These are phyloP conservation scores for Lachancea kluyveri DNA, from an alignment of 805 yeast genomes.

Conservation along the genomic window DNA sequence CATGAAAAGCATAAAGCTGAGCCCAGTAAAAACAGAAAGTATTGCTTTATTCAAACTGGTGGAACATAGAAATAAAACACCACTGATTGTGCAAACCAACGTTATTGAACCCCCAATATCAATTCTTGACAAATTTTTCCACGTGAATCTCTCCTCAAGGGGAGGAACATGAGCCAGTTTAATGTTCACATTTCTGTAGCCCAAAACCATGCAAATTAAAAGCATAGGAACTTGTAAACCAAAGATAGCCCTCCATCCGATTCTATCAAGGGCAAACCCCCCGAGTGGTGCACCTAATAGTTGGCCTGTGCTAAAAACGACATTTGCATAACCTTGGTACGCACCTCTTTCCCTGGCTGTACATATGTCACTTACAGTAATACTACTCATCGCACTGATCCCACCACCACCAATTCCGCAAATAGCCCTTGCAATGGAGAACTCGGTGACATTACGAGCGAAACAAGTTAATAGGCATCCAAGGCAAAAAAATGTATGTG, in stretches of 20 bases:
- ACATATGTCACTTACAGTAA: conserved; percentile 70
- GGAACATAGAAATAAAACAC: conserved; percentile 42
- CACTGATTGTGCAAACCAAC: conserved; percentile 48
- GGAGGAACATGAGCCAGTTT: conserved; percentile 47
- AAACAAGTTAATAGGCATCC: conserved; percentile 42
- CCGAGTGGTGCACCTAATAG: conserved; percentile 62
- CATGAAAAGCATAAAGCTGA: conserved; percentile 30
- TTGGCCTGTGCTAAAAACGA: conserved; percentile 71
- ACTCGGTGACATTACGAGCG: conserved; percentile 27
- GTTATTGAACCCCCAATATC: conserved; percentile 63
- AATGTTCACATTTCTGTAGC: conserved; percentile 33
- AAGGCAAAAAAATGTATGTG: conserved; percentile 37
- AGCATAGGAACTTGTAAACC: conserved; percentile 43
- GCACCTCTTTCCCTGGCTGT: conserved; percentile 72
- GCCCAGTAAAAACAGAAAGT: conserved; percentile 27
- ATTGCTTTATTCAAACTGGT: conserved; percentile 38
- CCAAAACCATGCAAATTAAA: conserved; percentile 34
- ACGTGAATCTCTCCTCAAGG: conserved; percentile 36
- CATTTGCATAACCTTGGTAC: conserved; percentile 77
- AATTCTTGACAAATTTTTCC: conserved; percentile 47
- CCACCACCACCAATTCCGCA: conserved; percentile 95
- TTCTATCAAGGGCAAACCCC: conserved; percentile 49
- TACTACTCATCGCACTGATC: conserved; percentile 65
- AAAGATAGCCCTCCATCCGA: conserved; percentile 64
- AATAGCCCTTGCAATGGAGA: conserved; percentile 55